A percentile compares a stretch with the other conserved stretches of the same genome.
These are phyloP conservation scores for Fonsecaea erecta DNA, from an alignment of 2,329 filamentous ascomycete species.

Conservation along the genomic window DNA sequence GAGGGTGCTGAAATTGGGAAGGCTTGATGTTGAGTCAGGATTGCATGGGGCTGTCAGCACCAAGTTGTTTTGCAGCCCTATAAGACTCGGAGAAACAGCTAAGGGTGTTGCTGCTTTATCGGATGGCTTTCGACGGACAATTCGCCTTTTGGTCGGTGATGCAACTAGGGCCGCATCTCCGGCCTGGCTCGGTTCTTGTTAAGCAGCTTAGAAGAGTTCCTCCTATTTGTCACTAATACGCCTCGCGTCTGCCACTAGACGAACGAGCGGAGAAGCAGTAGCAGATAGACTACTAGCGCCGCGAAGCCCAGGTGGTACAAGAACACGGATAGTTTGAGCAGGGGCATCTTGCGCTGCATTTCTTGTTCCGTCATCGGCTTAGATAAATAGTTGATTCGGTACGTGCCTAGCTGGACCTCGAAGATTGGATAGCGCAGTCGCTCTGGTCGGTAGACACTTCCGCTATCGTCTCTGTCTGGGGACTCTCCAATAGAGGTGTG, in stretches of 20 bases:
- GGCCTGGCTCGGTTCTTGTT: conserved; percentile 6
- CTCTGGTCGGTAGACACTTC: neutral
- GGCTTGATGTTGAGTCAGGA: conserved; percentile 7
- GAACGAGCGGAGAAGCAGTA: neutral
- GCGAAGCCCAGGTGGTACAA: neutral
- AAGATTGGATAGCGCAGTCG: neutral
- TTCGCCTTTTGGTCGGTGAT: neutral
- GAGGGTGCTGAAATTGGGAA: neutral
- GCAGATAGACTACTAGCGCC: neutral
- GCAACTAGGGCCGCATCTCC: conserved; percentile 4
- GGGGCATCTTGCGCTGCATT: neutral
- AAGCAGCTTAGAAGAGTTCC: neutral
- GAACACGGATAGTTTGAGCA: neutral
- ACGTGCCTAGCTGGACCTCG: neutral
- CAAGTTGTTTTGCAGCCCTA: conserved; percentile 18
- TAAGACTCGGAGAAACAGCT: conserved; percentile 3
- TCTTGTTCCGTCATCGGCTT: neutral
- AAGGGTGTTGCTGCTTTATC: conserved; percentile 11
- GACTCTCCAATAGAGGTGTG: neutral
- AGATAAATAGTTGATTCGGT: neutral
- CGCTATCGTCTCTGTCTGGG: neutral
- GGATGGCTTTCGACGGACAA: conserved; percentile 5
- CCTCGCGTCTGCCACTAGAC: neutral
- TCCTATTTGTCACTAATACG: neutral
- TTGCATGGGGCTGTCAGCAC: conserved; percentile 15